Base-by-base conservation (phyloP, 768 basidiomycete genomes). In the Lactifluus echinatus region DNA sequence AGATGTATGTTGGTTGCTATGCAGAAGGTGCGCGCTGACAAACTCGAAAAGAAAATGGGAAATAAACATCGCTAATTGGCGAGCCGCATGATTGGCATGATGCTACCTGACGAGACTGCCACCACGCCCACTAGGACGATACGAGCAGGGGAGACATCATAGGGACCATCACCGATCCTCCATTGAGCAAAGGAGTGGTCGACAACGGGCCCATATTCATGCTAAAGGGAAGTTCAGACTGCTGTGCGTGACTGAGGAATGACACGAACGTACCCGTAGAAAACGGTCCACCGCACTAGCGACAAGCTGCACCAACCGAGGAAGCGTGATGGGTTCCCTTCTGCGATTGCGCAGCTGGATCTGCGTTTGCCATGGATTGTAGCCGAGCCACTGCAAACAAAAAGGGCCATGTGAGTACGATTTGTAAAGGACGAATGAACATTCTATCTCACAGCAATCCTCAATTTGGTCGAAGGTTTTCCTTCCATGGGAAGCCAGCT, bases 221-320 rank as follows among this genome's bases (percentile, higher is more conserved):
- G 43, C 58, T 59, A 45, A 23, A 11, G 21, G n/a, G 2, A 36
- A 31, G 24, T 15, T 55, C 19, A 50, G 34, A 50, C 17, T 1
- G n/a, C 12, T 1, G 19, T 0, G 14, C 10, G 6, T 6, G 2
- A 1, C n/a, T 2, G 11, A 39, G 28, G 15, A 42, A 45, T 7
- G 40, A 39, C 28, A 10, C 8, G 8, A 39, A 23, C 53, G 19
- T 26, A 59, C 58, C 34, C 48, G 53, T 3, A 59, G 26, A 45
- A 59, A 59, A n/a, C 58, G 58, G 23, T 55, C 58, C 10, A 59
- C 53, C 10, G 37, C 58, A 8, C 53, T 59, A 14, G 58, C 58
- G 31, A 59, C 48, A 19, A 59, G 58, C 8, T 55, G 58, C 1
- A 55, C 53, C 42, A 59, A 21, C 34, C 58, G 58, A 1, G 58